Base-by-base conservation (phyloP, 1,139 yeast genomes). In the Debaryomyces nepalensis region DNA sequence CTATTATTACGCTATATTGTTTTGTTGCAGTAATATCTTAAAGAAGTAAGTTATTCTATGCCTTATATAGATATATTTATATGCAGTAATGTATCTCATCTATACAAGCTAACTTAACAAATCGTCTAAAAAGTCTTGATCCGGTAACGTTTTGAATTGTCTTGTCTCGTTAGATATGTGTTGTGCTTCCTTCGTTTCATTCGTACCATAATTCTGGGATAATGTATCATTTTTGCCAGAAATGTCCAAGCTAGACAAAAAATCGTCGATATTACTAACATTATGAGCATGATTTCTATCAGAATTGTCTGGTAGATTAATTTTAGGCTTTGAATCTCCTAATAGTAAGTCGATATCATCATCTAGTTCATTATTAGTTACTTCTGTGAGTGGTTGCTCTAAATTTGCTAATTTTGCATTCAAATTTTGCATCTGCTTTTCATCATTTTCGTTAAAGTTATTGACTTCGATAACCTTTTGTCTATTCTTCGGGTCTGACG, bases 401-500 rank as follows among this genome's bases (percentile, higher is more conserved):
- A 39, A 53, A 11, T 37, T 39, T 14, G 35, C 42, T 12, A 70
- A 44, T 33, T 55, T 59, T 15, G 51, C 47, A 45, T 70, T 68
- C 44, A 71, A 55, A 16, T 50, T 51, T 2, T 56, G 55, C 37
- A 66, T 44, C 41, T 63, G 73, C 4, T 27, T 40, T 6, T 47
- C 48, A 39, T 67, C 70, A 10, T 51, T 43, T 10, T 44, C 47
- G 39, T 62, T 58, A 26, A 61, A 55, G 46, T 69, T 73, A 47
- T 73, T 66, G 44, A 73, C 59, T 30, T 73, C 77, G n/a, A 72
- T 42, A 1, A 71, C 67, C 41, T 61, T 65, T 14, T 43, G 18
- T 12, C 46, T 53, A 3, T 40, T 27, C 8, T 20, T 34, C 10
- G 40, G 39, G 10, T 26, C 29, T n/a, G 29, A 48, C 18, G 40